Evolutionary conservation across 352 stramenopile species (phyloP).

Genomic region (Peronospora tabacina): DNA sequence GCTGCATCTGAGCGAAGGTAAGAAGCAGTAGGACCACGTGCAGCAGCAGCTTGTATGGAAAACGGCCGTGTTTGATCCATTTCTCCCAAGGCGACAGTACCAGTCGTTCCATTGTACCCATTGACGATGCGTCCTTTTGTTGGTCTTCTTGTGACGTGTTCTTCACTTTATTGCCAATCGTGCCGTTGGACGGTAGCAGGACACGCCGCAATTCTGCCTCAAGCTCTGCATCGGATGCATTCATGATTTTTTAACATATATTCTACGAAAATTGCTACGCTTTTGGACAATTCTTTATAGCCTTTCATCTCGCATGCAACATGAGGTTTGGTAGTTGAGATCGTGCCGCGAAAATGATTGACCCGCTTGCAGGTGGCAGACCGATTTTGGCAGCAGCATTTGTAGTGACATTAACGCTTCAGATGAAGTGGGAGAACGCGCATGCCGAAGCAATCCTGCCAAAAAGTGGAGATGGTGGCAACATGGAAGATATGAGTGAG

Average conservation of each 20-base stretch:
- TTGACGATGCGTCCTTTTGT: conserved; percentile 11
- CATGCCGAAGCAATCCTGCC: neutral
- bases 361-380: neutral
- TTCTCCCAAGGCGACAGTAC: conserved; percentile 81
- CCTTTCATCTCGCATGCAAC: conserved; percentile 4
- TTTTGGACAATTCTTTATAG: conserved; percentile 2
- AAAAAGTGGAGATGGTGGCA: conserved; percentile 3
- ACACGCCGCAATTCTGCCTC: conserved; percentile 23
- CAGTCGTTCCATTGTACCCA: conserved; percentile 46
- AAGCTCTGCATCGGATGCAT: conserved; percentile 4
- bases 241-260: conserved; percentile 10
- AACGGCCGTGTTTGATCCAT: conserved; percentile 53
- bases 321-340: conserved; percentile 13
- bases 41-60: conserved; percentile 81
- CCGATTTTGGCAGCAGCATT: conserved; percentile 1
- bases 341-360: conserved; percentile 3
- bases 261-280: neutral
- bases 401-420: neutral
- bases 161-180: neutral
- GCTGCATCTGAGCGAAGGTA: conserved; percentile 60
- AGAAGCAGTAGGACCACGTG: conserved; percentile 69
- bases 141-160: neutral
- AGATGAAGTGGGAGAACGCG: conserved; percentile 9
- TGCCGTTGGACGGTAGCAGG: conserved; percentile 14
- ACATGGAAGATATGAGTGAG: conserved; percentile 2